Conservation (phyloP, 106 monocot genomes). For the Alisma plantagoaquatica region DNA sequence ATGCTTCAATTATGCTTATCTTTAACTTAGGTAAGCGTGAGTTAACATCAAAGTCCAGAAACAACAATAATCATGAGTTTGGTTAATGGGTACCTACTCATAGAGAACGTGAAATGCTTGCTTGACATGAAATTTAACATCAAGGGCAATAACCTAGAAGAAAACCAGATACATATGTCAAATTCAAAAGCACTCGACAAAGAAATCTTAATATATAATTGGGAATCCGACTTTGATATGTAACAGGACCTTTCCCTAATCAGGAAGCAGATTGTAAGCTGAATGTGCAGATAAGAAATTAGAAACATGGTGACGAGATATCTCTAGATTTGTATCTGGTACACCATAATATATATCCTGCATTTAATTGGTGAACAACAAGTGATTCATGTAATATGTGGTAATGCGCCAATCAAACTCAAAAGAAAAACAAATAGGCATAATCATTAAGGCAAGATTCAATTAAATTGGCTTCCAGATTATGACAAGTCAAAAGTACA, state of each 20-base stretch:
- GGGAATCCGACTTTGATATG: no score
- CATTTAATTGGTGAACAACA: no score
- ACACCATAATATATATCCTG: no score
- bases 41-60: no score
- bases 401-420: no score
- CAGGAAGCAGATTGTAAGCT: slow-evolving; percentile 81
- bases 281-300: slow-evolving; percentile 45
- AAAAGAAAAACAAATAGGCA: no score
- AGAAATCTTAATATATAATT: background rate
- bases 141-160: slow-evolving; percentile 79
- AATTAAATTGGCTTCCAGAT: no score
- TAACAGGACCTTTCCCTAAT: slow-evolving; percentile 65
- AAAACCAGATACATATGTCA: background rate
- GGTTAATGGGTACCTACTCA: slow-evolving; percentile 44
- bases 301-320: slow-evolving; percentile 48
- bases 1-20: no score
- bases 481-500: no score
- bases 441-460: no score
- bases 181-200: background rate
- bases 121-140: slow-evolving; percentile 93
- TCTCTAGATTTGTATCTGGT: slow-evolving; percentile 46
- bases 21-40: no score
- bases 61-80: background rate
- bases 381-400: no score
- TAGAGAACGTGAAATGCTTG: slow-evolving; percentile 93